Percentiles rank a stretch among this genome's conserved stretches.
These are phyloP conservation scores for Candida coquimbonensis DNA, from an alignment of 805 yeast genomes.

Conservation along the genomic window DNA sequence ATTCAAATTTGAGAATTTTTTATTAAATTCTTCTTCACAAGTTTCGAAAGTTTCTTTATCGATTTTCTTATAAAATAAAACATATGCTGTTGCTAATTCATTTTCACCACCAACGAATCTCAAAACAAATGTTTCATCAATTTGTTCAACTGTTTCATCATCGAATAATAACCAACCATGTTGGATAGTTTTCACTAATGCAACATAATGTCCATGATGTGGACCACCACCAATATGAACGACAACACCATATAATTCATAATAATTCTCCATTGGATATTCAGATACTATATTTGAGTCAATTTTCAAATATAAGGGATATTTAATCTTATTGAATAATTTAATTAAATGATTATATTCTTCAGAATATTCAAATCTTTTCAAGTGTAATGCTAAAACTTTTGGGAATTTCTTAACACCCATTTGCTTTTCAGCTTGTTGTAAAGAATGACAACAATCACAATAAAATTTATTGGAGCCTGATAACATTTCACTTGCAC, in stretches of 20 bases:
- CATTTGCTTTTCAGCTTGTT: slow-evolving; percentile 90
- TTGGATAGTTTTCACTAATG: slow-evolving; percentile 69
- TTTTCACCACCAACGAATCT: slow-evolving; percentile 84
- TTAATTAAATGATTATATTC: slow-evolving; percentile 74
- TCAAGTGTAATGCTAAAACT: slow-evolving; percentile 74
- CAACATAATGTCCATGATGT: slow-evolving; percentile 93
- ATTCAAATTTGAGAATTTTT: neutral
- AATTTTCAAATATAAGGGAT: slow-evolving; percentile 63
- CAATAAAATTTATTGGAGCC: slow-evolving; percentile 91
- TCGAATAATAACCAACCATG: slow-evolving; percentile 91
- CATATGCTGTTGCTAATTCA: slow-evolving; percentile 87
- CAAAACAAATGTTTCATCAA: slow-evolving; percentile 75
- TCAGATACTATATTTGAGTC: slow-evolving; percentile 43
- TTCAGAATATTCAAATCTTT: slow-evolving; percentile 89
- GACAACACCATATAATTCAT: slow-evolving; percentile 79
- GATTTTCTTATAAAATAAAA: slow-evolving; percentile 71
- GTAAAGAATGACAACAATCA: slow-evolving; percentile 81
- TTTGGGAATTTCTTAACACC: slow-evolving; percentile 73
- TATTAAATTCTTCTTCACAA: neutral
- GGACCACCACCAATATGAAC: slow-evolving; percentile 98
- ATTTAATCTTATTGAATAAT: slow-evolving; percentile 76
- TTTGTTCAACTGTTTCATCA: slow-evolving; percentile 89
- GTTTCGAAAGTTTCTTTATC: slow-evolving; percentile 29
- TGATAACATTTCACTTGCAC: slow-evolving; percentile 76
- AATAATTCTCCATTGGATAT: slow-evolving; percentile 47